Conservation (phyloP, 139 green algal genomes). For the Chlamydomonas applanata region DNA sequence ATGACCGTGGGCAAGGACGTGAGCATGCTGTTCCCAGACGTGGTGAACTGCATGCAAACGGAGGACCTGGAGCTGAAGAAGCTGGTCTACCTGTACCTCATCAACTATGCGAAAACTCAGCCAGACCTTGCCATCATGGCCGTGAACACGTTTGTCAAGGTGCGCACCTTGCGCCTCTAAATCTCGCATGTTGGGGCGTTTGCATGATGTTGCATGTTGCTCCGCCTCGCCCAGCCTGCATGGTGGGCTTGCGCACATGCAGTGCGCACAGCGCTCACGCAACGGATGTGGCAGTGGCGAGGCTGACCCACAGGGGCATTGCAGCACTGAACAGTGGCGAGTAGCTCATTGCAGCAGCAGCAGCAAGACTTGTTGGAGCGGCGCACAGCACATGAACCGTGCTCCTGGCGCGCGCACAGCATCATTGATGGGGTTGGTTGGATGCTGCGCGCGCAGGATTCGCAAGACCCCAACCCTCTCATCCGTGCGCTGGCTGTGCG, state of each 20-base stretch:
- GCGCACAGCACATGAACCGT: too few relatives aligned
- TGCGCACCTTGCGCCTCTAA: conserved; percentile 18
- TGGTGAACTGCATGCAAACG: conserved; percentile 99
- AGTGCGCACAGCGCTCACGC: too few relatives aligned
- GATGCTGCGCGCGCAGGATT: conserved; percentile 71
- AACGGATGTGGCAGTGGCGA: too few relatives aligned
- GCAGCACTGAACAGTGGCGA: too few relatives aligned
- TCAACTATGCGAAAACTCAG: conserved; percentile 99
- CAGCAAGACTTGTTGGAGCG: too few relatives aligned
- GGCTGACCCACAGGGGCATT: too few relatives aligned
- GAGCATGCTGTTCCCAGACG: conserved; percentile 90
- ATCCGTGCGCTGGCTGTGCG: conserved; percentile 95
- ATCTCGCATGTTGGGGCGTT: too few relatives aligned
- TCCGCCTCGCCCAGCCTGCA: too few relatives aligned
- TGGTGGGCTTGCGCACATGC: too few relatives aligned
- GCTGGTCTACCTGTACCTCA: conserved; percentile 99
- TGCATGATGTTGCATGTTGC: too few relatives aligned
- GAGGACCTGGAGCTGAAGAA: conserved; percentile 83
- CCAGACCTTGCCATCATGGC: conserved; percentile 98
- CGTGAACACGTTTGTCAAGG: conserved; percentile 99
- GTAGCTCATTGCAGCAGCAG: too few relatives aligned
- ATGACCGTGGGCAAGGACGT: conserved; percentile 99
- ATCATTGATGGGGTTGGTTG: not conserved
- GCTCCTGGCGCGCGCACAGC: too few relatives aligned
- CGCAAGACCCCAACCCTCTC: conserved; percentile 96